A percentile compares a stretch with the other conserved stretches of the same genome.
Evolutionary conservation across 352 stramenopile genomes (phyloP).

Genomic region (Pythium pyrilobum): DNA sequence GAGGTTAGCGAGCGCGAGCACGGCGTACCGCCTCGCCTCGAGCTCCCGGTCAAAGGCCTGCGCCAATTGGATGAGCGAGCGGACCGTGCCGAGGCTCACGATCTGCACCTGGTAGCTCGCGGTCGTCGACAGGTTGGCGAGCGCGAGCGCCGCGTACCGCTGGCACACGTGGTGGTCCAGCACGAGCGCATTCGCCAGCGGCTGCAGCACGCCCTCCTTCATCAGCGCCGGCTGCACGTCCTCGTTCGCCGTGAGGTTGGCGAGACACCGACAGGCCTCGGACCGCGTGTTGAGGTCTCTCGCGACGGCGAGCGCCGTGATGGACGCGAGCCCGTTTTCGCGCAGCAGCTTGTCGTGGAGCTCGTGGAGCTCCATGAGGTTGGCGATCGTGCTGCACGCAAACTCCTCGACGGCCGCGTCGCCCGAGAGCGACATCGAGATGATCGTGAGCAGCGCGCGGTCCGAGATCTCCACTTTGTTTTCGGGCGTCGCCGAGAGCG

Average conservation of each 20-base stretch:
- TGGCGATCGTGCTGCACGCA: slow-evolving; percentile 92
- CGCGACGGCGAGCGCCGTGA: slow-evolving; percentile 89
- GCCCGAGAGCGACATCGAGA: slow-evolving; percentile 91
- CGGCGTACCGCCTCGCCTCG: slow-evolving; percentile 91
- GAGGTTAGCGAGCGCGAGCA: slow-evolving; percentile 94
- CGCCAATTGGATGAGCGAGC: slow-evolving; percentile 85
- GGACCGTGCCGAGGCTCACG: slow-evolving; percentile 91
- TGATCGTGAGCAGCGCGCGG: slow-evolving; percentile 92
- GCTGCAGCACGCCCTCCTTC: slow-evolving; percentile 86
- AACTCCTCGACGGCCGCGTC: slow-evolving; percentile 91
- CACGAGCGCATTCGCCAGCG: slow-evolving; percentile 87
- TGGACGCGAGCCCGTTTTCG: slow-evolving; percentile 90
- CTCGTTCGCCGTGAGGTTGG: slow-evolving; percentile 94
- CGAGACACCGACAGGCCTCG: slow-evolving; percentile 90
- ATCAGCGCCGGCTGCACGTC: slow-evolving; percentile 91
- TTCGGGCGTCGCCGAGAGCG: slow-evolving; percentile 91
- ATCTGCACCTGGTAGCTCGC: slow-evolving; percentile 94
- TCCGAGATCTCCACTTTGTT: slow-evolving; percentile 96
- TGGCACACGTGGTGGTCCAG: slow-evolving; percentile 91
- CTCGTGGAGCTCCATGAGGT: slow-evolving; percentile 93
- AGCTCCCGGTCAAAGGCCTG: slow-evolving; percentile 88
- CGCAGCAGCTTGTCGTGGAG: slow-evolving; percentile 93
- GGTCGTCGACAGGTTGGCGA: slow-evolving; percentile 94
- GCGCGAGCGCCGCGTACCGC: slow-evolving; percentile 88
- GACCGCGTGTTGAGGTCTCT: slow-evolving; percentile 88